These are phyloP conservation scores for Trichophaea hybrida DNA, from an alignment of 2,329 filamentous ascomycete species.

Conservation along the genomic window DNA sequence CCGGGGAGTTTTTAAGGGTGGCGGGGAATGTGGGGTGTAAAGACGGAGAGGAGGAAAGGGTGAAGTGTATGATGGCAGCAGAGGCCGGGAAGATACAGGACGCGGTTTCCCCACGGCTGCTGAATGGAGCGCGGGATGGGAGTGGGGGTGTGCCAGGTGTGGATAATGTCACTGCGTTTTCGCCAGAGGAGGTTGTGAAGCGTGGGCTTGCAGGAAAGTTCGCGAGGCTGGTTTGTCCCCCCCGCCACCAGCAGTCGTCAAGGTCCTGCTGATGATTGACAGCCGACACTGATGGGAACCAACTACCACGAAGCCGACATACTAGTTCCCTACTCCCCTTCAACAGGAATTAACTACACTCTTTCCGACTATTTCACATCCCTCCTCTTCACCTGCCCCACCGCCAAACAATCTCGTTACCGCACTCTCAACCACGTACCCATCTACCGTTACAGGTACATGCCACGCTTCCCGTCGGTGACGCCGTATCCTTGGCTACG, in stretches of 20 bases:
- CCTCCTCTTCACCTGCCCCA: neutral
- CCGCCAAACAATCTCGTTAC: neutral
- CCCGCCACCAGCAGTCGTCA: too few relatives aligned
- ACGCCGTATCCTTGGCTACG: neutral
- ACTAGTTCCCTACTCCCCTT: neutral
- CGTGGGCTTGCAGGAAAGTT: neutral
- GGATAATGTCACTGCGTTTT: neutral
- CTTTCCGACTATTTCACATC: neutral
- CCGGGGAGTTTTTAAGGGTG: neutral
- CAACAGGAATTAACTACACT: neutral
- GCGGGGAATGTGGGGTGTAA: neutral
- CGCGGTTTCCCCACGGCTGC: neutral
- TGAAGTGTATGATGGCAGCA: neutral
- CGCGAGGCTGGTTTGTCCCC: neutral
- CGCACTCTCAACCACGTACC: neutral
- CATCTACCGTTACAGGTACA: slow-evolving; percentile 3
- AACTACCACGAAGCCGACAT: neutral
- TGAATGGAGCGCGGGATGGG: neutral
- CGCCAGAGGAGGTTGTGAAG: neutral
- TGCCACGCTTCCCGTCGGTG: neutral
- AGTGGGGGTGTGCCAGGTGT: neutral
- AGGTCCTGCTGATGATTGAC: too few relatives aligned
- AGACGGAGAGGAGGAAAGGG: too few relatives aligned
- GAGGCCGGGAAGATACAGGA: neutral
- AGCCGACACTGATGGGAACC: neutral